phyloP scores from a whole-genome alignment of 2,329 filamentous ascomycete species.

The Setomelanomma holmii region DNA sequence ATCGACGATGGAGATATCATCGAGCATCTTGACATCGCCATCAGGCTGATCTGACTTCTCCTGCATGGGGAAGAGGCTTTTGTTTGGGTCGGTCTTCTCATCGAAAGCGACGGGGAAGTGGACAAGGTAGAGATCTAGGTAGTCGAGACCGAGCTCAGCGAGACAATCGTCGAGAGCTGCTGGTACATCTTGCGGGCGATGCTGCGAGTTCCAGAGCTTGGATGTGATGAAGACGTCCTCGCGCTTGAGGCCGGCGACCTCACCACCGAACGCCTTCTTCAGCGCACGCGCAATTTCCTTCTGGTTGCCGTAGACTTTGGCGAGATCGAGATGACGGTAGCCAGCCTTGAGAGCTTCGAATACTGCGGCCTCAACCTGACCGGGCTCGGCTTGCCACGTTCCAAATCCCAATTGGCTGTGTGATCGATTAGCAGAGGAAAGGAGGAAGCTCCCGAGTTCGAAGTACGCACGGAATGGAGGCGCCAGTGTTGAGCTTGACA shows the following conservation, averaged over 20 bases:
- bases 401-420: conserved; percentile 61
- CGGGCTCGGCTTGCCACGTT: conserved; percentile 42
- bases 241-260: conserved; percentile 55
- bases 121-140: conserved; percentile 88
- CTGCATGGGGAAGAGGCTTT: conserved; percentile 33
- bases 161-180: conserved; percentile 76
- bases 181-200: conserved; percentile 70
- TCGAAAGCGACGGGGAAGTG: conserved; percentile 68
- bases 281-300: conserved; percentile 36
- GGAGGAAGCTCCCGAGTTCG: conserved; percentile 63
- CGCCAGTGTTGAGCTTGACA: conserved; percentile 69
- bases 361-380: conserved; percentile 51
- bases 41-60: conserved; percentile 4
- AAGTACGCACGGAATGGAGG: conserved; percentile 75
- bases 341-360: conserved; percentile 42
- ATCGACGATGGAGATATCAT: conserved; percentile 65
- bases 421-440: conserved; percentile 61
- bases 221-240: conserved; percentile 62
- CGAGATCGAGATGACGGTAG: conserved; percentile 41
- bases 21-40: conserved; percentile 31
- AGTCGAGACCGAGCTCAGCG: conserved; percentile 80
- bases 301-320: conserved; percentile 42
- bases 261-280: conserved; percentile 42
- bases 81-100: conserved; percentile 50
- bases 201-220: conserved; percentile 92